Evolutionary conservation across 2,329 filamentous ascomycete genomes (phyloP).

Genomic region (Colletotrichum godetiae): DNA sequence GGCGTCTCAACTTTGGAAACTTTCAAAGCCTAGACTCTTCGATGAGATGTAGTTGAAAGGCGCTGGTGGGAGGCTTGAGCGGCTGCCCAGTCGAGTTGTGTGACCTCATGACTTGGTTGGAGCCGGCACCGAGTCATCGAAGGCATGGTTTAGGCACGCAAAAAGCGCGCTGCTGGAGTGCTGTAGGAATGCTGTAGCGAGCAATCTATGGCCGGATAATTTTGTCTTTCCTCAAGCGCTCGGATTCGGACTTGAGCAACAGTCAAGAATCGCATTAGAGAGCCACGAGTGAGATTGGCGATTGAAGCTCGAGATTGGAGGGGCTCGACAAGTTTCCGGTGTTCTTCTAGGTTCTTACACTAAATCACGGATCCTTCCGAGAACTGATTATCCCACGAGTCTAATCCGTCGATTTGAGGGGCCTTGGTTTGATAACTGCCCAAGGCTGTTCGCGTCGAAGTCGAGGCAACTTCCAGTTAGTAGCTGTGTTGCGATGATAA

Average conservation of each 20-base stretch:
- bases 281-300: not conserved
- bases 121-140: not conserved
- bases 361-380: not conserved
- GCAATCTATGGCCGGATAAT: slow-evolving; percentile 9
- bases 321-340: not conserved
- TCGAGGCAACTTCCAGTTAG: not conserved
- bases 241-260: slow-evolving; percentile 3
- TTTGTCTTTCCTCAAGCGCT: slow-evolving; percentile 29
- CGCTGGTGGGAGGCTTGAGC: not conserved
- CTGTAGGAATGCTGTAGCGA: slow-evolving; percentile 15
- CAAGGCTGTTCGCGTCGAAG: not conserved
- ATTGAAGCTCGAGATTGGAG: not conserved
- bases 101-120: slow-evolving; percentile 3
- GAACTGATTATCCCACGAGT: not conserved
- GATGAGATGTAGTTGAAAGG: not conserved
- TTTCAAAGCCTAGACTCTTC: not conserved
- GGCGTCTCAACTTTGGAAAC: not conserved
- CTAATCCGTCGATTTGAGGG: not conserved
- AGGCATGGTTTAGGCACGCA: slow-evolving; percentile 20
- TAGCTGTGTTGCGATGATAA: slow-evolving; percentile 8
- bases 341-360: too few species aligned
- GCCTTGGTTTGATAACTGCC: not conserved
- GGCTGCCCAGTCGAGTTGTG: not conserved
- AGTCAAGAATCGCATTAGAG: slow-evolving; percentile 1
- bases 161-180: slow-evolving; percentile 6